Evolutionary conservation across 495 filamentous ascomycete genomes (phyloP), one percentile per base, ranked within the genome.

Genomic region (Physcia stellaris): DNA sequence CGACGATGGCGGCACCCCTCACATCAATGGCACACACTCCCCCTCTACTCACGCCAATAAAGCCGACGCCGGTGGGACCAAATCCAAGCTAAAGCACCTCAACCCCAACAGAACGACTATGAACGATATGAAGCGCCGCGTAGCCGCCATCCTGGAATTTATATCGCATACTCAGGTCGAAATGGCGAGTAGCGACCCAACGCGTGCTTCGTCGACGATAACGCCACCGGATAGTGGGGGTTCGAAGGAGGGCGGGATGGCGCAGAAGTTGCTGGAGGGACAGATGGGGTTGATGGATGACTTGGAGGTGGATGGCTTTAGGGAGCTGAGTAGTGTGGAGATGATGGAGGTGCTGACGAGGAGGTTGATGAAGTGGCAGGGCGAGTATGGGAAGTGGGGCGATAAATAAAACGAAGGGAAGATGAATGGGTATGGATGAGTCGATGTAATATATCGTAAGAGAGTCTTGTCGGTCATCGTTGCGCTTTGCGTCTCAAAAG

Each of bases 131-230:
- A 86, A 84, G 59, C 72, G 82, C 42, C 74, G 83, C 6, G 86
- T 86, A 3, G 74, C 77, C 2, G 78, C 68, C 11, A 88, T 98
- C 39, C 64, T 92, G 12, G 86, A 93, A 29, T 95, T 83, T 56
- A 94, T 98, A 48, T 77, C 82, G 6, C 74, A 83, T 32, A 88
- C 84, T 46, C 88, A 95, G 50, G 67, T 94, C 10, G 90, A 98
- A 53, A 73, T 94, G 63, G 87, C 84, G 0, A 74, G 54, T 2
- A 52, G 58, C 24, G 55, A 58, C 16, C 58, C 67, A 32, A 58
- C 35, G 54, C 53, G 3, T 54, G 61, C 24, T 58, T 53, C 17
- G 22, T 52, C 11, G 62, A 66, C 23, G 60, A 59, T 19, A 49
- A 21, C 20, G 16, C 26, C 42, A 27, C 17, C 10, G 22, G 17